Percentiles rank a stretch among this genome's conserved stretches.
Conservation (phyloP, 352 stramenopile genomes). For the Globisporangium nodosum region DNA sequence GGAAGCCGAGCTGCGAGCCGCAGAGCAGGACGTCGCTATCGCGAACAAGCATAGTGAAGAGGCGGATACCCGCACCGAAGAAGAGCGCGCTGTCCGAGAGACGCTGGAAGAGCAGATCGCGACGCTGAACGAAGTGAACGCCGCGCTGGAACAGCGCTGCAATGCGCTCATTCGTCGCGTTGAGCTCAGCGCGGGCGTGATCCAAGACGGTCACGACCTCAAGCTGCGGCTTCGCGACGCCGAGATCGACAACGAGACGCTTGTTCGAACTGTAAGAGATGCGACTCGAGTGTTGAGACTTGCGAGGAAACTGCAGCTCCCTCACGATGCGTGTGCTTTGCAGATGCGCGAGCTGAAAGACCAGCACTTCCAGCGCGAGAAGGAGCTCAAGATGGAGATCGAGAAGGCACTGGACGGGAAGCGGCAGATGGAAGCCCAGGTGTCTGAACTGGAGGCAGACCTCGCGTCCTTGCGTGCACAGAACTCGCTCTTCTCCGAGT, state of each 20-base stretch:
- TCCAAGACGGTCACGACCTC: constrained; percentile 53
- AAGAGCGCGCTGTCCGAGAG: constrained; percentile 43
- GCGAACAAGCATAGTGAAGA: constrained; percentile 45
- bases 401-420: constrained; percentile 49
- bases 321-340: neutral
- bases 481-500: constrained; percentile 70
- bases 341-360: constrained; percentile 75
- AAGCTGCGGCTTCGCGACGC: constrained; percentile 54
- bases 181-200: constrained; percentile 40
- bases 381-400: constrained; percentile 54
- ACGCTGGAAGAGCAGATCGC: constrained; percentile 61
- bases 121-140: constrained; percentile 73
- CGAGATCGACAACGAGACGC: constrained; percentile 67
- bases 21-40: constrained; percentile 45
- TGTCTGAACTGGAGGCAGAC: constrained; percentile 56
- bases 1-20: constrained; percentile 46
- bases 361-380: constrained; percentile 51
- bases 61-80: constrained; percentile 37
- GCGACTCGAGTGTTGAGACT: neutral
- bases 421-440: constrained; percentile 28
- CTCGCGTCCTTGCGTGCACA: constrained; percentile 48
- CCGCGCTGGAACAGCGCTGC: constrained; percentile 62
- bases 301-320: neutral
- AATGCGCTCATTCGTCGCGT: constrained; percentile 60
- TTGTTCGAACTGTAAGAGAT: constrained; percentile 44